Conservation (phyloP, 2,329 filamentous ascomycete species). For the Phyllosticta ampelicida region DNA sequence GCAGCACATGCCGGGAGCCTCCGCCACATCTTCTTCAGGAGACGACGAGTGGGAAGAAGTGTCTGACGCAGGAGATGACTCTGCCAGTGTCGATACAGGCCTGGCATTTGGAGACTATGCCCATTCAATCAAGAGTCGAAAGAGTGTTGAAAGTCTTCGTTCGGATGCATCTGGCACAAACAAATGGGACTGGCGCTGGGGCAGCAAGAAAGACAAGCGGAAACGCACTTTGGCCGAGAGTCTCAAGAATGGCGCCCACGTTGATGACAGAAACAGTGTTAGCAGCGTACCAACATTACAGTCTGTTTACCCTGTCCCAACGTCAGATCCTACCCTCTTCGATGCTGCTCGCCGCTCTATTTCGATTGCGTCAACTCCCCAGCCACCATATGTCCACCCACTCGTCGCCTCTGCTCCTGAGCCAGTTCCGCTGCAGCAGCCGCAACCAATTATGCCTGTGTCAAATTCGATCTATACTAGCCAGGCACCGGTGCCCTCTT, state of each 20-base stretch:
- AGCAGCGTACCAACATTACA: constrained; percentile 45
- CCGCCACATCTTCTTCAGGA: constrained; percentile 26
- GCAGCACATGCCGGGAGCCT: constrained; percentile 17
- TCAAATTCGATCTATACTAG: constrained; percentile 54
- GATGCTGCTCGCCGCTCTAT: constrained; percentile 45
- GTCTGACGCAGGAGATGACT: constrained; percentile 27
- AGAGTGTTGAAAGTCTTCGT: constrained; percentile 42
- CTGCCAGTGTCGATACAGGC: constrained; percentile 43
- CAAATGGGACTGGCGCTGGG: constrained; percentile 53
- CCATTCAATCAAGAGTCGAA: constrained; percentile 19
- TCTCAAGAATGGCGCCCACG: constrained; percentile 31
- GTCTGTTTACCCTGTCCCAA: constrained; percentile 55
- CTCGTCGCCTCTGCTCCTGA: constrained; percentile 23
- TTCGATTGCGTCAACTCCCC: constrained; percentile 31
- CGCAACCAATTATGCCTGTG: constrained; percentile 66
- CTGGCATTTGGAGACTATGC: constrained; percentile 50
- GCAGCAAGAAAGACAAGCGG: constrained; percentile 35
- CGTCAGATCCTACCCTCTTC: constrained; percentile 52
- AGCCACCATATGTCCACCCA: constrained; percentile 24
- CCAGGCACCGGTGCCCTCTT: constrained; percentile 27
- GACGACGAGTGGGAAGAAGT: constrained; percentile 38
- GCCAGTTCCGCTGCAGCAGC: constrained; percentile 69
- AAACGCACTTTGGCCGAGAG: constrained; percentile 20
- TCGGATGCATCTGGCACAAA: constrained; percentile 44
- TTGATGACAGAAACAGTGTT: constrained; percentile 31